Conservation (phyloP, 345 rosid genomes). For the Eucalyptus pauciflora region DNA sequence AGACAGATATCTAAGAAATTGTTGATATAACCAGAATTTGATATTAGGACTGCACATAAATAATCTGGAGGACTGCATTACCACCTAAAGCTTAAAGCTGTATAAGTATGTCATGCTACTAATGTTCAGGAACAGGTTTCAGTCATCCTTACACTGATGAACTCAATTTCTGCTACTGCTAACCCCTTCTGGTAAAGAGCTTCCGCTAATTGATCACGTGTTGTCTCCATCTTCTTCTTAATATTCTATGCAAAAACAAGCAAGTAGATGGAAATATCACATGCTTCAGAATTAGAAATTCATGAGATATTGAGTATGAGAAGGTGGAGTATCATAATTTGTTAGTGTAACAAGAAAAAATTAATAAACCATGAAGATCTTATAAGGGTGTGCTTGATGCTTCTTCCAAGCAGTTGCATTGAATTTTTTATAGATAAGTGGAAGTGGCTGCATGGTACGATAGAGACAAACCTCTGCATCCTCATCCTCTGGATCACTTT, state of each 20-base stretch:
- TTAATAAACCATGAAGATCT: background rate
- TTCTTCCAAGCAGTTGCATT: background rate
- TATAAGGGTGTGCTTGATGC: background rate
- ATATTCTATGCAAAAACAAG: constrained; percentile 15
- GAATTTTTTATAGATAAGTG: background rate
- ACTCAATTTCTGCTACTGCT: constrained; percentile 56
- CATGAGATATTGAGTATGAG: background rate
- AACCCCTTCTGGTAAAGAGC: constrained; percentile 88
- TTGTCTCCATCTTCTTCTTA: constrained; percentile 77
- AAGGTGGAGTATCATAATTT: background rate
- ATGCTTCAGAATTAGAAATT: background rate
- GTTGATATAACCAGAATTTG: background rate
- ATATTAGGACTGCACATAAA: background rate
- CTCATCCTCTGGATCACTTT: constrained; percentile 85
- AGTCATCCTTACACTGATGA: background rate
- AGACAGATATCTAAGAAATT: background rate
- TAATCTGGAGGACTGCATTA: background rate
- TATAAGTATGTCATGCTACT: background rate
- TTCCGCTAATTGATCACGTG: constrained; percentile 76
- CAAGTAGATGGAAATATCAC: background rate
- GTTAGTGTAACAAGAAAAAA: background rate
- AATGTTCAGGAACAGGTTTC: background rate
- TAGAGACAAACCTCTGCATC: constrained; percentile 63
- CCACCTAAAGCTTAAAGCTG: background rate
- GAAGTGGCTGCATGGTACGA: background rate